phyloP scores from a whole-genome alignment of 192 early-diverging fungal genomes.

The Coemansia sp. region DNA sequence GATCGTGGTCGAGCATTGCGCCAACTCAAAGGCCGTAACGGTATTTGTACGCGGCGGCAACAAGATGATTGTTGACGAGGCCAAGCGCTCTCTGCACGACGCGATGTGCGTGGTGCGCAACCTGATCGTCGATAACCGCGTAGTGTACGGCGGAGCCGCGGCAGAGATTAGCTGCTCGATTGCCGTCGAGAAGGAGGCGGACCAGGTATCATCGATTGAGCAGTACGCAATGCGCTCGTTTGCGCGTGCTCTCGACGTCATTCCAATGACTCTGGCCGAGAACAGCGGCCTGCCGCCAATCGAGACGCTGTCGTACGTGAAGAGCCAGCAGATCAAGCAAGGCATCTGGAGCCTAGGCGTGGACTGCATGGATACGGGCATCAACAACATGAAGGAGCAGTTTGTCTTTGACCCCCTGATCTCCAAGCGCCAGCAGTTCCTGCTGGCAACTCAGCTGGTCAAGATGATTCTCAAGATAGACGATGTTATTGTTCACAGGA shows the following conservation, averaged over 20 bases:
- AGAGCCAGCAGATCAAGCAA: slow-evolving; percentile 87
- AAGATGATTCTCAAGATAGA: slow-evolving; percentile 99
- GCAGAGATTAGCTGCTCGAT: slow-evolving; percentile 97
- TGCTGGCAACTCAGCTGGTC: slow-evolving; percentile 97
- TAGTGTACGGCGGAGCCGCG: slow-evolving; percentile 98
- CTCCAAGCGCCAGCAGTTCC: slow-evolving; percentile 97
- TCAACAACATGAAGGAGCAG: slow-evolving; percentile 97
- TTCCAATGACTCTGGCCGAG: slow-evolving; percentile 89
- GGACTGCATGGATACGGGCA: slow-evolving; percentile 90
- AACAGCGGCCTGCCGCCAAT: slow-evolving; percentile 98
- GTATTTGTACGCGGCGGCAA: slow-evolving; percentile 97
- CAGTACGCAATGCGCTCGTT: slow-evolving; percentile 99
- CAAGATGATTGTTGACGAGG: slow-evolving; percentile 99
- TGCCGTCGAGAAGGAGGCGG: slow-evolving; percentile 88
- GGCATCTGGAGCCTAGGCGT: slow-evolving; percentile 87
- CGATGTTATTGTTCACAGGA: slow-evolving; percentile 67
- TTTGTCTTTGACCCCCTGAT: slow-evolving; percentile 99
- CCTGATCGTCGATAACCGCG: slow-evolving; percentile 93
- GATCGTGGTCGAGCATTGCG: slow-evolving; percentile 99
- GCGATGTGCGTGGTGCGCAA: slow-evolving; percentile 99
- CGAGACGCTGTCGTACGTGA: slow-evolving; percentile 93
- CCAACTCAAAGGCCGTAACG: slow-evolving; percentile 97
- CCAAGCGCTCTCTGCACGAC: slow-evolving; percentile 95
- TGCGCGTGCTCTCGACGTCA: slow-evolving; percentile 91
- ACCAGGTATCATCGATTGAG: slow-evolving; percentile 85